phyloP scores from a whole-genome alignment of 208 protist genomes.

The Leishmania martiniquensis region DNA sequence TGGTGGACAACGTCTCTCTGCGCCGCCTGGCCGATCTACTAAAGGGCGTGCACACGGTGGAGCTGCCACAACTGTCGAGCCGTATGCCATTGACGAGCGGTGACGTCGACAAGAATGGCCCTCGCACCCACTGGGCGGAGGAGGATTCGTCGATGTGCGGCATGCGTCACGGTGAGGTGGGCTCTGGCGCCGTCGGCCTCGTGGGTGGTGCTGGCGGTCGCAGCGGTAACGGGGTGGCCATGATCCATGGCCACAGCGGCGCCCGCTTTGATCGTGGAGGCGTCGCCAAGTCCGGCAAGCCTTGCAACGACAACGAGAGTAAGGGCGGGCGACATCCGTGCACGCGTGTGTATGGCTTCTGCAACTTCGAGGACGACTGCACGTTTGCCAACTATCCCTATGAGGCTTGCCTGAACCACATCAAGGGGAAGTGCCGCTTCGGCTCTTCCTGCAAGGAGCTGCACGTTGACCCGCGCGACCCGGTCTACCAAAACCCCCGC shows the following conservation, averaged over 20 bases:
- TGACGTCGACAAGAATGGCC: conserved; percentile 13
- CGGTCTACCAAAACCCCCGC: conserved; percentile 56
- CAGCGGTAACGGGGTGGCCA: conserved; percentile 3
- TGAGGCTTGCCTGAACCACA: conserved; percentile 88
- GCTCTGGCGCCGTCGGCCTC: neutral
- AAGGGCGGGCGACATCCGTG: conserved; percentile 75
- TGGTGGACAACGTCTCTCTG: conserved; percentile 81
- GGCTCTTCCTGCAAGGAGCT: conserved; percentile 85
- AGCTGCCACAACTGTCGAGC: conserved; percentile 44
- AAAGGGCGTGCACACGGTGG: conserved; percentile 45
- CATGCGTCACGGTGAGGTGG: conserved; percentile 15
- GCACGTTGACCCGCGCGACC: conserved; percentile 72
- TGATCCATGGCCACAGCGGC: conserved; percentile 3
- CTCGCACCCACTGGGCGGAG: conserved; percentile 20
- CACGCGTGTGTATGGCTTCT: conserved; percentile 87
- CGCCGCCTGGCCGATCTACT: conserved; percentile 70
- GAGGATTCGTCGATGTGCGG: conserved; percentile 27
- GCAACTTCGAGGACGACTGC: conserved; percentile 91
- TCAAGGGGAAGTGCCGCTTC: conserved; percentile 92
- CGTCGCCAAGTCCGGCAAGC: conserved; percentile 19
- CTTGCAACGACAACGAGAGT: conserved; percentile 18
- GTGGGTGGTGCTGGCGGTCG: conserved; percentile 10
- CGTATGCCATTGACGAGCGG: conserved; percentile 19
- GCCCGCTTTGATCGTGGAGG: conserved; percentile 21
- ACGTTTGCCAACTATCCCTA: conserved; percentile 90